Base-by-base conservation (phyloP, 805 yeast species). In the Suhomyces prunicola region DNA sequence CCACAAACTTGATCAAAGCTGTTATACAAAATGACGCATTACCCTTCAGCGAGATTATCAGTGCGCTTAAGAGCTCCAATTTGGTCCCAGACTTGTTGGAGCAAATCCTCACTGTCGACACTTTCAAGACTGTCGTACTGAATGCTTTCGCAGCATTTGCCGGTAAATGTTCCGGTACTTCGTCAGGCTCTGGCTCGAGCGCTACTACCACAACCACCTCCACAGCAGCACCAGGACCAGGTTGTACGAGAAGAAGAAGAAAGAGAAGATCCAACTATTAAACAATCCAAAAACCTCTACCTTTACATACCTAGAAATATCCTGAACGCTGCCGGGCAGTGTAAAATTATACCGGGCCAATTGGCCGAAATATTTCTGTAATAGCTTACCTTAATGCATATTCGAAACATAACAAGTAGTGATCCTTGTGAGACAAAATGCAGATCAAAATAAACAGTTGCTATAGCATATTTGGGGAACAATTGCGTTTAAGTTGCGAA, bases 61-160 rank as follows among this genome's bases (percentile, higher is more conserved):
- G 53, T 24, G 79, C 78, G 6, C 57, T 73, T 13, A 60, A 63
- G 50, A 55, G 63, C 46, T 70, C 78, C 13, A 65, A 64, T 6
- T 69, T 74, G 57, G 65, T 70, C 47, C 59, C 66, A 15, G 62
- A 62, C 52, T 71, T 74, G 54, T 60, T 74, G 54, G 60, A 65
- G 50, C 67, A 72, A 50, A 59, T 74, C 48, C 64, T 72, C 52
- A 69, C 66, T 48, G 59, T 67, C 44, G 49, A 61, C 42, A 74
- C 76, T 46, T 66, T 73, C 54, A 48, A 64, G 42, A 69, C 72
- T 15, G 71, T 74, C 39, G 63, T 65, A 22, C 60, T 67, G 46
- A 73, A 71, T 47, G 74, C 77, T 1, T 64, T 73, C 52, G 71
- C 73, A 23, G 78, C 77, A 2, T 66, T 66, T 53, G 67, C 70